These are phyloP conservation scores for Fusarium sp. DNA, from an alignment of 2,329 filamentous ascomycete genomes.

Conservation along the genomic window DNA sequence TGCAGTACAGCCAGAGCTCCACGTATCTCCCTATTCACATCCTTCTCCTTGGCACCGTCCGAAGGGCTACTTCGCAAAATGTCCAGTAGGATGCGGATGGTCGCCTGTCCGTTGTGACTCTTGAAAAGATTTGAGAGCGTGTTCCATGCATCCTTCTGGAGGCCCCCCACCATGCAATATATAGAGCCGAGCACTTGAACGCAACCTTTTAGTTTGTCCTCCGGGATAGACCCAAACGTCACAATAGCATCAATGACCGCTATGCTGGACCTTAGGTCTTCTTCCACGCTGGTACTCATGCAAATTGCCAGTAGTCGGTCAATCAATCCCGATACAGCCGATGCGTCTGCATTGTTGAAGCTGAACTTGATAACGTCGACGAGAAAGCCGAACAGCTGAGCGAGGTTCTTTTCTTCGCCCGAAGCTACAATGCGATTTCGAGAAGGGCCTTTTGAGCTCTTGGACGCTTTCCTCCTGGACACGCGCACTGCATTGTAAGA, in stretches of 20 bases:
- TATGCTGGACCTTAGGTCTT: conserved; percentile 75
- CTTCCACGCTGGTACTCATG: conserved; percentile 71
- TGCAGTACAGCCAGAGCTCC: conserved; percentile 72
- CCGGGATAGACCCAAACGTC: conserved; percentile 77
- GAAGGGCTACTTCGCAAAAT: conserved; percentile 64
- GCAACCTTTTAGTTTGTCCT: conserved; percentile 70
- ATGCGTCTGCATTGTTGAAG: conserved; percentile 73
- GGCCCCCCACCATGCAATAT: conserved; percentile 70
- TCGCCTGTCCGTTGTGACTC: conserved; percentile 78
- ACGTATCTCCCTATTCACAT: conserved; percentile 67
- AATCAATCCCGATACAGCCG: conserved; percentile 70
- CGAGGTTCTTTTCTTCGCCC: conserved; percentile 71
- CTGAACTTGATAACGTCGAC: conserved; percentile 81
- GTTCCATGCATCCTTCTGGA: conserved; percentile 75
- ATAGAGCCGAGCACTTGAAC: conserved; percentile 79
- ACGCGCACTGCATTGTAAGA: conserved; percentile 65
- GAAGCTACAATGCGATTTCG: conserved; percentile 54
- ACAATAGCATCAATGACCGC: conserved; percentile 76
- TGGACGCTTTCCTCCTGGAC: conserved; percentile 61
- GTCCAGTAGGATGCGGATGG: conserved; percentile 73
- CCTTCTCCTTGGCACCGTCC: conserved; percentile 61
- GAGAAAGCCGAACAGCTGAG: conserved; percentile 73
- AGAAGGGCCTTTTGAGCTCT: conserved; percentile 52
- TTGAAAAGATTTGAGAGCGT: conserved; percentile 76
- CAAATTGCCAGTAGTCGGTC: conserved; percentile 74